Evolutionary conservation across 257 asterid genomes (phyloP).

Genomic region (Perilla frutescens): DNA sequence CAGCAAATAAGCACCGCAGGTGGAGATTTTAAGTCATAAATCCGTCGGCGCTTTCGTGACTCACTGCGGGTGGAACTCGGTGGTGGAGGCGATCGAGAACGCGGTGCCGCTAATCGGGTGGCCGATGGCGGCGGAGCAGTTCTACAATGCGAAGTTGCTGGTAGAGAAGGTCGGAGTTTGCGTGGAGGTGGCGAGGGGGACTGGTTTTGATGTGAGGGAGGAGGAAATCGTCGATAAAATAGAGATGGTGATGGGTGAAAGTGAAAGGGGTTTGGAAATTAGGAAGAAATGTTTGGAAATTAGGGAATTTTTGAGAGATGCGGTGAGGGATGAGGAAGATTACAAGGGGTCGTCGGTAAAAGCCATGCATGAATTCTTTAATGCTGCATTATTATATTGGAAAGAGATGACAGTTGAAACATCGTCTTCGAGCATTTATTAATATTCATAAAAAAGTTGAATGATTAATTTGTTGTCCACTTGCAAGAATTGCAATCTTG

Average conservation of each 20-base stretch:
- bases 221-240: slow-evolving; percentile 54
- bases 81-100: slow-evolving; percentile 54
- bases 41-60: slow-evolving; percentile 55
- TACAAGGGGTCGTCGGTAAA: neutral
- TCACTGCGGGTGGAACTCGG: slow-evolving; percentile 78
- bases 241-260: slow-evolving; percentile 61
- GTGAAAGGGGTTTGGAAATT: slow-evolving; percentile 36
- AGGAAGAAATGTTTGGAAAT: slow-evolving; percentile 48
- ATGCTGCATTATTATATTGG: neutral
- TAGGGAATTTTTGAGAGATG: slow-evolving; percentile 43
- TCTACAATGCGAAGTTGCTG: slow-evolving; percentile 57
- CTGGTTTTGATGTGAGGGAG: slow-evolving; percentile 50
- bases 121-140: slow-evolving; percentile 73
- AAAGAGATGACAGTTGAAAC: too few species aligned
- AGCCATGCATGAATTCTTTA: neutral
- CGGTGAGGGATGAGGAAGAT: neutral
- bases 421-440: too few species aligned
- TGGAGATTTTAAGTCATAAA: slow-evolving; percentile 53
- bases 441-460: too few species aligned
- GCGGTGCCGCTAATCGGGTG: slow-evolving; percentile 64
- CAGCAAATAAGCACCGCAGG: slow-evolving; percentile 63
- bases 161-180: slow-evolving; percentile 61
- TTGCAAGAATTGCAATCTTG: too few species aligned
- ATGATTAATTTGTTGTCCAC: neutral
- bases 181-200: slow-evolving; percentile 68